These are phyloP conservation scores for Peronospora farinosa DNA, from an alignment of 352 stramenopile species.

Conservation along the genomic window DNA sequence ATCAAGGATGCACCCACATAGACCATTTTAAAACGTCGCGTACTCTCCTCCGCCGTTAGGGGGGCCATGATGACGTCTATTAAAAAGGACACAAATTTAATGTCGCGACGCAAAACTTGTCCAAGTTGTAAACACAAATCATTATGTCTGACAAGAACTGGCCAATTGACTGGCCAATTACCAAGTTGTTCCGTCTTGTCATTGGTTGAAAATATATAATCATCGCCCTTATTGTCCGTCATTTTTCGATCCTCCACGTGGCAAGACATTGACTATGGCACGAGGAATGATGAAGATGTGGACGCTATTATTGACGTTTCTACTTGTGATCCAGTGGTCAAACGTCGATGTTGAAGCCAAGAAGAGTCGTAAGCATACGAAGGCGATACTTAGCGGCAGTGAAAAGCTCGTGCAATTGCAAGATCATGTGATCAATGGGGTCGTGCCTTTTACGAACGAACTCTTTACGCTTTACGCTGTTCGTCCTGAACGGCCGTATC, in stretches of 20 bases:
- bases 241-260: constrained; percentile 39
- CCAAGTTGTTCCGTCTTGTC: neutral
- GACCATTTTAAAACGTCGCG: constrained; percentile 20
- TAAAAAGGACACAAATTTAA: neutral
- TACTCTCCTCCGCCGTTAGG: constrained; percentile 21
- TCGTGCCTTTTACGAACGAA: constrained; percentile 53
- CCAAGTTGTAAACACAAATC: neutral
- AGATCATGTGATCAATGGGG: constrained; percentile 41
- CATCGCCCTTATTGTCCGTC: neutral
- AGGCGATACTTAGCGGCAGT: constrained; percentile 30
- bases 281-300: constrained; percentile 19
- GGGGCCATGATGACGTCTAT: constrained; percentile 10
- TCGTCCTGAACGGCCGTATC: constrained; percentile 71
- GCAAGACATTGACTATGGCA: constrained; percentile 23
- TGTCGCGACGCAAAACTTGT: too few species aligned
- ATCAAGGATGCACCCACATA: constrained; percentile 25
- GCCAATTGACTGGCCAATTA: neutral
- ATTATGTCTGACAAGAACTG: neutral
- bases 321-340: constrained; percentile 31
- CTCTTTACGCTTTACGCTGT: constrained; percentile 52
- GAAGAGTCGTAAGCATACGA: constrained; percentile 33
- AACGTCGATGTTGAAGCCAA: constrained; percentile 27
- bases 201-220: constrained; percentile 16
- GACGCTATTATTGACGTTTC: constrained; percentile 32
- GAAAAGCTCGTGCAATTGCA: constrained; percentile 66